Percentiles rank a stretch among this genome's conserved stretches.
Conservation (phyloP, 495 filamentous ascomycete genomes). For the Lasiosphaeris hirsuta region DNA sequence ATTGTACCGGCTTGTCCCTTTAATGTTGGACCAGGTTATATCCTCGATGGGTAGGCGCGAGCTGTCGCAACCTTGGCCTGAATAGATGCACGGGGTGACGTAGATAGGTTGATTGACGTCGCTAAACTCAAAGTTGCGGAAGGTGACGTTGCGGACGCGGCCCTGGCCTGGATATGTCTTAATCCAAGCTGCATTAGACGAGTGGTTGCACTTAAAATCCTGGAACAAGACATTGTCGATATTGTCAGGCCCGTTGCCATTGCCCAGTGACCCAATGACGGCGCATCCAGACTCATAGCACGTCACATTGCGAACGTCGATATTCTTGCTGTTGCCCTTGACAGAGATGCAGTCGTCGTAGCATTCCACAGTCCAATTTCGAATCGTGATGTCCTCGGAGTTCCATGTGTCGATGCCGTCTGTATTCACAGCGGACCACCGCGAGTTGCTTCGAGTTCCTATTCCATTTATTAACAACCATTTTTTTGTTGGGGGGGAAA, state of each 20-base stretch:
- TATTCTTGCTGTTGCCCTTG: constrained; percentile 59
- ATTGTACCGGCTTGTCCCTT: constrained; percentile 53
- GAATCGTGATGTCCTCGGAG: constrained; percentile 36
- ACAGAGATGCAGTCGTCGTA: constrained; percentile 58
- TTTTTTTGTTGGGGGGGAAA: no score
- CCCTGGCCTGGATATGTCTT: constrained; percentile 52
- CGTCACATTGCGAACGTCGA: constrained; percentile 37
- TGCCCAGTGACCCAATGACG: constrained; percentile 32
- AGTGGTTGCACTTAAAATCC: constrained; percentile 42
- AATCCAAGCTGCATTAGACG: constrained; percentile 52
- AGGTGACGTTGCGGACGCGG: constrained; percentile 49
- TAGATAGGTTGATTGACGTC: constrained; percentile 57
- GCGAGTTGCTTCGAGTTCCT: constrained; percentile 26
- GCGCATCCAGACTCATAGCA: constrained; percentile 41
- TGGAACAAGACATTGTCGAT: constrained; percentile 41
- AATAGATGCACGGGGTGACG: constrained; percentile 58
- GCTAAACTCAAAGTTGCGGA: constrained; percentile 45
- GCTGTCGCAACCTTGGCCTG: constrained; percentile 45
- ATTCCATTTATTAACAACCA: no score
- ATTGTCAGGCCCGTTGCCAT: constrained; percentile 31
- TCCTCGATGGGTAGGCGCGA: constrained; percentile 48
- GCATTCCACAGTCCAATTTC: constrained; percentile 43
- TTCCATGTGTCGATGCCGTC: constrained; percentile 45
- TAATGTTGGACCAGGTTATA: constrained; percentile 56
- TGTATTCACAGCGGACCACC: constrained; percentile 39